Evolutionary conservation across 805 yeast genomes (phyloP), one percentile per base, ranked within the genome.

Genomic region (Candida ortonii): DNA sequence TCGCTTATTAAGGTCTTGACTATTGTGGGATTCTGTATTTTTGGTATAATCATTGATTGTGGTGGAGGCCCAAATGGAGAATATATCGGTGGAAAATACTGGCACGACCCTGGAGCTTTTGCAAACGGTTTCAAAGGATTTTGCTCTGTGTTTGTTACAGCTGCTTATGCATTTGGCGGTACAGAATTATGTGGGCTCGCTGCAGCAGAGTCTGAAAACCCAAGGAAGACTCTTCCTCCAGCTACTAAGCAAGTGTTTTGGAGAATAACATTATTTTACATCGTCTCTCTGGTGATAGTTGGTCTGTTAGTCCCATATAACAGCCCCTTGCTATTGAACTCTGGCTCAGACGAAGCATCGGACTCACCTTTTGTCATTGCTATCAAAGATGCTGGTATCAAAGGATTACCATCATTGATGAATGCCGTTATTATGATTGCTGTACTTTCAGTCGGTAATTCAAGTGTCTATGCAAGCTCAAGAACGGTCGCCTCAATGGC

Each of bases 351-450:
- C 16, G 73, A 74, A 39, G 68, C 71, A 26, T 62, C 77, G 14
- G 76, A 83, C 11, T 80, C 87, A 11, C 88, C 88, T n/a, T 80
- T 80, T 53, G 86, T 80, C 43, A 70, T 79, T 55, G 84, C 85
- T 26, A 70, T 78, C 32, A 61, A 70, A 13, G 57, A 65, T 29
- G 79, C 73, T 12, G 76, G 78, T 36, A 71, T 78, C 41, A 63
- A 61, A 34, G 78, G 73, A 18, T 65, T 78, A 28, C 84, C 85
- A 22, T 73, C 76, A 33, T 68, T 80, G 38, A 76, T 80, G 59
- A 80, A 80, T 51, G 80, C 78, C 7, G 82, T 78, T 20, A 77
- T 80, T 39, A 60, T 80, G 56, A 57, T 78, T 32, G 73, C 84
- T 3, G 82, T 80, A 11, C 57, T 78, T 29, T 78, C 84, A 4